Evolutionary conservation across 148 eudicot species (phyloP).

Genomic region (Silene uniflora): DNA sequence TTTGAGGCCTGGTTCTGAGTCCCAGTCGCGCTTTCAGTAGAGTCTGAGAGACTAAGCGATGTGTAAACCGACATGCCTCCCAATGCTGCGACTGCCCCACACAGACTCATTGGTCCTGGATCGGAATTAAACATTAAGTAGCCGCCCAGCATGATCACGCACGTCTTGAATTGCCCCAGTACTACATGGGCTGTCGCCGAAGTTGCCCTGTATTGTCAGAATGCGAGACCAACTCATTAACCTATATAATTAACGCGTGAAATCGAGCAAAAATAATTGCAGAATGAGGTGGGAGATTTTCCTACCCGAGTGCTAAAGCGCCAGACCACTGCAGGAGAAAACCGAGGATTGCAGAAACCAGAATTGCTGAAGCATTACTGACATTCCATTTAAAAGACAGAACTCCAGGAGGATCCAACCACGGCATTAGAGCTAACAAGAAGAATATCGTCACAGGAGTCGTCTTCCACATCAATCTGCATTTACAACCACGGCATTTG

Average conservation of each 20-base stretch:
- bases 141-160: slow-evolving; percentile 81
- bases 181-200: slow-evolving; percentile 89
- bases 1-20: slow-evolving; percentile 32
- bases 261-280: too few species aligned
- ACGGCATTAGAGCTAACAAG: slow-evolving; percentile 70
- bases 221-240: too few species aligned
- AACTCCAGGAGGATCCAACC: slow-evolving; percentile 88
- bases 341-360: slow-evolving; percentile 70
- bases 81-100: slow-evolving; percentile 69
- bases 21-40: slow-evolving; percentile 26
- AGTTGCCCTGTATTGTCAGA: slow-evolving; percentile 56
- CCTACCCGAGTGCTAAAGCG: slow-evolving; percentile 84
- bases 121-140: slow-evolving; percentile 64
- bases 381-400: slow-evolving; percentile 65
- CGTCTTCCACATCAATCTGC: slow-evolving; percentile 94
- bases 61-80: slow-evolving; percentile 85
- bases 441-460: slow-evolving; percentile 81
- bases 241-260: not conserved
- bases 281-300: not conserved
- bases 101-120: slow-evolving; percentile 72
- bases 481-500: not conserved
- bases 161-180: slow-evolving; percentile 87
- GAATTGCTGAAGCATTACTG: slow-evolving; percentile 46
- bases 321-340: slow-evolving; percentile 92
- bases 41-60: slow-evolving; percentile 47